These are phyloP conservation scores for Mollisiaceae sp. DNA, from an alignment of 2,329 filamentous ascomycete genomes.

Conservation along the genomic window DNA sequence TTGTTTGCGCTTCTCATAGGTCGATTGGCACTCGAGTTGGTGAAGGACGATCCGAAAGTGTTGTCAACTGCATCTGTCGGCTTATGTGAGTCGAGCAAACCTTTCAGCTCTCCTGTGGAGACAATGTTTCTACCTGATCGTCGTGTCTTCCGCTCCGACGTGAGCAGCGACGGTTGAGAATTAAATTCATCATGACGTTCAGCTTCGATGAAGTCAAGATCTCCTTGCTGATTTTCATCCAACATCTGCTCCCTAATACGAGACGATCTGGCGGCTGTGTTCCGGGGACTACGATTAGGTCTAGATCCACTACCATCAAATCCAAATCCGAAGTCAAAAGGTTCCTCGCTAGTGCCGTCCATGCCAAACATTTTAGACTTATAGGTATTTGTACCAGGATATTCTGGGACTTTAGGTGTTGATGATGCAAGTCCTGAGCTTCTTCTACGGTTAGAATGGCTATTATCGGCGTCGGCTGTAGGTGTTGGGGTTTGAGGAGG, in stretches of 20 bases:
- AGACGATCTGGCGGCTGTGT: not conserved
- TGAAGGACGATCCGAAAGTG: not conserved
- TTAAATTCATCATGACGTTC: not conserved
- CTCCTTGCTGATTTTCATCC: not conserved
- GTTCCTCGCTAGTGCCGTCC: not conserved
- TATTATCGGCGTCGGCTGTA: not conserved
- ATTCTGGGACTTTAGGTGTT: not conserved
- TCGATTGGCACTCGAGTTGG: not conserved
- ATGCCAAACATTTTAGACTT: not conserved
- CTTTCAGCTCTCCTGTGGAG: not conserved
- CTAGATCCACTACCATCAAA: conserved; percentile 13
- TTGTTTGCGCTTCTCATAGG: not conserved
- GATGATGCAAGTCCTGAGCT: not conserved
- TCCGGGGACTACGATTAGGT: not conserved
- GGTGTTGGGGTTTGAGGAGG: not conserved
- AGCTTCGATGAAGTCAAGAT: not conserved
- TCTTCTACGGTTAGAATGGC: not conserved
- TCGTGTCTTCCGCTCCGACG: not conserved
- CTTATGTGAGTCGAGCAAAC: not conserved
- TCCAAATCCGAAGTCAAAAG: conserved; percentile 2
- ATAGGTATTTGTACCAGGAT: not conserved
- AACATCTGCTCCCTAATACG: not conserved
- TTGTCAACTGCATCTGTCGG: not conserved
- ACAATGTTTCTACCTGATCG: not conserved
- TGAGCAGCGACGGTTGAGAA: not conserved